Percentiles rank a stretch among this genome's conserved stretches.
These are phyloP conservation scores for Emmonsiellopsis sp. DNA, from an alignment of 2,329 filamentous ascomycete genomes.

Conservation along the genomic window DNA sequence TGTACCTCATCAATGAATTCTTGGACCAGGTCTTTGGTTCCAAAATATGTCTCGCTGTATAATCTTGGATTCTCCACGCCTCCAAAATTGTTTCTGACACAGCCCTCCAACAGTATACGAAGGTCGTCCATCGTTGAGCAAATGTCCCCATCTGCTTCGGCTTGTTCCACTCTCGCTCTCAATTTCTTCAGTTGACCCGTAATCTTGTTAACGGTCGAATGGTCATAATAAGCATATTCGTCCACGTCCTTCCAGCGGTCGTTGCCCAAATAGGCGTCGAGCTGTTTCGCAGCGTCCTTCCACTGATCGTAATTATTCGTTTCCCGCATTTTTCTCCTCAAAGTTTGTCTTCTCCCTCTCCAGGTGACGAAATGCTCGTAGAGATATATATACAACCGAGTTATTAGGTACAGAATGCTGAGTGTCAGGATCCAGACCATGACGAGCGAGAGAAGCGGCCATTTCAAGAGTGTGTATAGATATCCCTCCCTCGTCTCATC, in stretches of 20 bases:
- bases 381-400: slow-evolving; percentile 77
- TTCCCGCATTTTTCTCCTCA: slow-evolving; percentile 62
- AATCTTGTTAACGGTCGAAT: slow-evolving; percentile 69
- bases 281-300: slow-evolving; percentile 65
- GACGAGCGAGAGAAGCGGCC: slow-evolving; percentile 76
- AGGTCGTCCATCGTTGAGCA: slow-evolving; percentile 62
- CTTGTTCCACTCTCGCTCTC: slow-evolving; percentile 32
- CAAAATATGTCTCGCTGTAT: slow-evolving; percentile 97
- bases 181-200: slow-evolving; percentile 58
- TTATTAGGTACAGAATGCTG: slow-evolving; percentile 65
- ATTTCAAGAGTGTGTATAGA: slow-evolving; percentile 81
- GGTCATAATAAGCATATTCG: slow-evolving; percentile 74
- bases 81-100: slow-evolving; percentile 95
- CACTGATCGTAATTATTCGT: slow-evolving; percentile 74
- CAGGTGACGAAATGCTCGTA: slow-evolving; percentile 91
- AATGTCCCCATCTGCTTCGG: slow-evolving; percentile 23
- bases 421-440: slow-evolving; percentile 71
- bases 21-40: slow-evolving; percentile 91
- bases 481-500: slow-evolving; percentile 95
- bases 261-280: slow-evolving; percentile 76
- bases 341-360: slow-evolving; percentile 65
- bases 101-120: slow-evolving; percentile 70
- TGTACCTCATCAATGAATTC: slow-evolving; percentile 69
- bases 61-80: slow-evolving; percentile 86
- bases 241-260: slow-evolving; percentile 41